Conservation (phyloP, 2,329 filamentous ascomycete species). For the Chaetomium sp. region DNA sequence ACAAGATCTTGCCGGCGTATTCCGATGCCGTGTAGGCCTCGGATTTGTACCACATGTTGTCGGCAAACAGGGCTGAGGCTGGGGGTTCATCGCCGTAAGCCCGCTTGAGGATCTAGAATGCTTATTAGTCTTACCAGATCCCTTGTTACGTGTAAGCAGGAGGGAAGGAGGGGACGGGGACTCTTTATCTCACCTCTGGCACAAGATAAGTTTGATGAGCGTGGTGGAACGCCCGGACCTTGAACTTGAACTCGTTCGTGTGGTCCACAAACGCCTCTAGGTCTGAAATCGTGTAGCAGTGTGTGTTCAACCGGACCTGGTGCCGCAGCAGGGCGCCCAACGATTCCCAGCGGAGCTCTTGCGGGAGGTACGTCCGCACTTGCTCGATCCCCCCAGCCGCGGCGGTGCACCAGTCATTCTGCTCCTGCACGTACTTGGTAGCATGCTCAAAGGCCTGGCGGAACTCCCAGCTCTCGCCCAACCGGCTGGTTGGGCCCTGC, state of each 20-base stretch:
- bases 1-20: conserved; percentile 59
- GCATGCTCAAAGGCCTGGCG: conserved; percentile 62
- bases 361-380: conserved; percentile 53
- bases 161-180: neutral
- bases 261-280: conserved; percentile 64
- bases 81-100: conserved; percentile 48
- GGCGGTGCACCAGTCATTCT: conserved; percentile 65
- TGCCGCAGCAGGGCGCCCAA: conserved; percentile 57
- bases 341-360: conserved; percentile 57
- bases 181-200: conserved; percentile 44
- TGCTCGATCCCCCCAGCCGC: conserved; percentile 45
- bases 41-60: conserved; percentile 67
- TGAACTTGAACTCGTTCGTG: conserved; percentile 65
- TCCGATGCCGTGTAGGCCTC: conserved; percentile 61
- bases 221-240: conserved; percentile 62
- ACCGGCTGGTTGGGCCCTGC: conserved; percentile 50
- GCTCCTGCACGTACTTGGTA: conserved; percentile 46
- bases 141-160: neutral
- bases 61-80: conserved; percentile 60
- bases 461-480: conserved; percentile 65
- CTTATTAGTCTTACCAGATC: neutral
- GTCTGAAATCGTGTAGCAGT: conserved; percentile 65
- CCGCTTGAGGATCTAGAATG: conserved; percentile 44
- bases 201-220: conserved; percentile 61
- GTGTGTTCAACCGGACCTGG: conserved; percentile 63